Evolutionary conservation across 2,329 filamentous ascomycete species (phyloP), one percentile per base, ranked within the genome.

Genomic region (Fusarium nisikadoi): DNA sequence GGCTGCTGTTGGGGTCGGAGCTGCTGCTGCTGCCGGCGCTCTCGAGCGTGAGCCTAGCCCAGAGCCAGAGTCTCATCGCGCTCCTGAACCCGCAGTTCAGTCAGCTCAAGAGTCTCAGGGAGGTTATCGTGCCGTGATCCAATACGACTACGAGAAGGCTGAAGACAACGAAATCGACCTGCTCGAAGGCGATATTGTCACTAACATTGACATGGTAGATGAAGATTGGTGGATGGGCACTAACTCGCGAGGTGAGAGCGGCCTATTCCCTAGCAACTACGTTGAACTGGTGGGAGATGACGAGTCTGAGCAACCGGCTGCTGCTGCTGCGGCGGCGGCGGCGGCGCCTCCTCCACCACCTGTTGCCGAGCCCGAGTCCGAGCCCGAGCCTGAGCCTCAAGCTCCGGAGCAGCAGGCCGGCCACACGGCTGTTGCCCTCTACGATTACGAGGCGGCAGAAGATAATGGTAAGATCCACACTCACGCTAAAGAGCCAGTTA

Each of bases 161-260:
- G 96, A 99, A 81, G 95, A 97, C 74, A 99, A 99, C 78, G 96
- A 99, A 83, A 89, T 99, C 63, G 94, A 97, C 73, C 88, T 99
- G 23, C 87, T 89, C 31, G 96, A 99, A 83, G 95, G 95, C 70
- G 93, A 98, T 77, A 89, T 91, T 72, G 92, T 99, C 41, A 94
- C 89, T 29, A 92, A 97, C 79, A 97, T 99, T 77, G 94, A 98
- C 71, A 97, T 97, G 93, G 94, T 99, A 5, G 96, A 98, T 76
- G 93, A 97, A 56, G 95, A 99, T 80, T 99, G 96, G 96, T 99
- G 96, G 96, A 93, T 97, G 89, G 96, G 97, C 46, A 93, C 92
- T 74, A 99, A 98, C 84, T 84, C 88, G 27, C 87, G 86, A 69
- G 96, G 96, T 76, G 94, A 98, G 81, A 91, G 87, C 65, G 96